These are phyloP conservation scores for Favolaschia claudopus DNA, from an alignment of 768 basidiomycete species.

Conservation along the genomic window DNA sequence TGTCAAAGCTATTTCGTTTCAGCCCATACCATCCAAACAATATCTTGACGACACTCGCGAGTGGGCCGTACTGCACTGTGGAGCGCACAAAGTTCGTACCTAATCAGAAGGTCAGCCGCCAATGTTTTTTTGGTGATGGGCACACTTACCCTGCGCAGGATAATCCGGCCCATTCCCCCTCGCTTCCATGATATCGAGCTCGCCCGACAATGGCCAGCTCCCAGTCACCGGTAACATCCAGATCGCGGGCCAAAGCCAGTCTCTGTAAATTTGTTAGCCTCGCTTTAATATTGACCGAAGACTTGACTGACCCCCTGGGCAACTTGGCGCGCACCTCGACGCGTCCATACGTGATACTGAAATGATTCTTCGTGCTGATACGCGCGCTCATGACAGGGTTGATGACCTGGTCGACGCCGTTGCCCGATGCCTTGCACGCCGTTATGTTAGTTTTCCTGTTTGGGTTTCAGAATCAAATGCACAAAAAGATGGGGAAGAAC, in stretches of 20 bases:
- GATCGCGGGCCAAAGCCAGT: slow-evolving; percentile 81
- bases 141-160: slow-evolving; percentile 63
- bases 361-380: slow-evolving; percentile 70
- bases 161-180: slow-evolving; percentile 69
- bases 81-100: slow-evolving; percentile 63
- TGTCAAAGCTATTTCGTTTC: slow-evolving; percentile 58
- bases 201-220: slow-evolving; percentile 63
- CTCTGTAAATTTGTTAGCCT: slow-evolving; percentile 49
- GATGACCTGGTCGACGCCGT: slow-evolving; percentile 58
- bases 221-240: slow-evolving; percentile 78
- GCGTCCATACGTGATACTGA: slow-evolving; percentile 64
- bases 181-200: slow-evolving; percentile 57
- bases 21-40: slow-evolving; percentile 73
- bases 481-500: too few species aligned
- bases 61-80: slow-evolving; percentile 74
- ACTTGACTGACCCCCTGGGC: slow-evolving; percentile 52
- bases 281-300: slow-evolving; percentile 53
- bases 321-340: slow-evolving; percentile 70
- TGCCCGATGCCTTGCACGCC: slow-evolving; percentile 51
- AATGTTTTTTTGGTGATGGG: too few species aligned
- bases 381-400: slow-evolving; percentile 83
- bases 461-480: too few species aligned
- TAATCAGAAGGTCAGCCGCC: too few species aligned
- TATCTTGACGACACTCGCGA: slow-evolving; percentile 49
- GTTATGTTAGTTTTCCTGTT: slow-evolving; percentile 39